Evolutionary conservation across 1,284 basidiomycete genomes (phyloP).

Genomic region (Coniferiporia sulphurascens): DNA sequence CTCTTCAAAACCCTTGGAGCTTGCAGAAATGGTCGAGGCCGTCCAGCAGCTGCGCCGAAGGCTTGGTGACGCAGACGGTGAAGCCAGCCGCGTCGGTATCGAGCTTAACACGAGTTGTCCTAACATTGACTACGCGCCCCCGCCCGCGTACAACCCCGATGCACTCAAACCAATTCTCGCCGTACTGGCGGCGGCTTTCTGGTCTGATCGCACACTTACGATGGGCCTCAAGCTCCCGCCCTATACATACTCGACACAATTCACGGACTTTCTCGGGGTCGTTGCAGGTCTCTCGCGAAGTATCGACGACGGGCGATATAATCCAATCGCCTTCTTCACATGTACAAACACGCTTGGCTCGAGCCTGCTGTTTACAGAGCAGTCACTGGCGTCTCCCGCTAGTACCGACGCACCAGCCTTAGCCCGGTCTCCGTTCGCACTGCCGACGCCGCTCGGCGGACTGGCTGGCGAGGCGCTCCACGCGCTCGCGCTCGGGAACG

Average conservation of each 20-base stretch:
- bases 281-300: conserved; percentile 33
- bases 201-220: conserved; percentile 50
- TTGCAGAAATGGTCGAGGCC: conserved; percentile 48
- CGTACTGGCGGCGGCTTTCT: conserved; percentile 44
- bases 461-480: conserved; percentile 75
- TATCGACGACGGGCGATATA: conserved; percentile 20
- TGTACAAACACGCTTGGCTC: conserved; percentile 78
- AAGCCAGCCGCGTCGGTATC: conserved; percentile 46
- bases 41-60: conserved; percentile 54
- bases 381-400: conserved; percentile 28
- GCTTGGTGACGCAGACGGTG: conserved; percentile 28
- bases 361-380: conserved; percentile 55
- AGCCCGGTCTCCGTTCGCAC: conserved; percentile 36
- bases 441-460: conserved; percentile 63
- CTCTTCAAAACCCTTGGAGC: conserved; percentile 44
- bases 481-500: conserved; percentile 69
- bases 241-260: conserved; percentile 63
- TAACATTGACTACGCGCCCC: conserved; percentile 61
- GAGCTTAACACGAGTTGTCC: conserved; percentile 81
- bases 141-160: conserved; percentile 56
- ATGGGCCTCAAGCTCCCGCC: conserved; percentile 79
- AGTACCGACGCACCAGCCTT: conserved; percentile 4
- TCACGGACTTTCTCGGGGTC: conserved; percentile 46
- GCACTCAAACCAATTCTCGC: conserved; percentile 44
- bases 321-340: conserved; percentile 59